Evolutionary conservation across 1,139 yeast species (phyloP).

Genomic region (Schwanniomyces etchellsii): DNA sequence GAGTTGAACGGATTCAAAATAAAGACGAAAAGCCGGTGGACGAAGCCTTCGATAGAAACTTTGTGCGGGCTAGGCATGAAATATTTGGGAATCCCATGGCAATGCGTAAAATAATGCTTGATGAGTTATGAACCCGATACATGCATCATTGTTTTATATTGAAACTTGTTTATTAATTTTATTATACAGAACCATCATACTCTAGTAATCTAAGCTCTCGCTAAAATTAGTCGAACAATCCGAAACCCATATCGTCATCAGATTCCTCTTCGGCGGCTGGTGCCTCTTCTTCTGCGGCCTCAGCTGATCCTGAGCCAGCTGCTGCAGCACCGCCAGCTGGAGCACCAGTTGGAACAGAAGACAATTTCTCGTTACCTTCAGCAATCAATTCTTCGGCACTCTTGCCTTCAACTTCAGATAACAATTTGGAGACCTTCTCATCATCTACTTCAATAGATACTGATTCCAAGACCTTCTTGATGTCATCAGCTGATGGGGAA

Average conservation of each 20-base stretch:
- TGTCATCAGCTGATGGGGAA: constrained; percentile 88
- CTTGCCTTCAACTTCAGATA: constrained; percentile 94
- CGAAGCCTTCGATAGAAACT: constrained; percentile 34
- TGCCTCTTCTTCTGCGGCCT: constrained; percentile 63
- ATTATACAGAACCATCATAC: constrained; percentile 5
- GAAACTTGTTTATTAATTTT: constrained; percentile 1
- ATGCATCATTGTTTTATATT: not conserved
- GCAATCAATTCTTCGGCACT: constrained; percentile 86
- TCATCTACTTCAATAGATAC: constrained; percentile 97
- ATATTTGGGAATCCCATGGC: constrained; percentile 82
- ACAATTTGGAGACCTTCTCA: constrained; percentile 76
- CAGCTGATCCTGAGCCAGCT: constrained; percentile 53
- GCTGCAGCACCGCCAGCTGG: constrained; percentile 63
- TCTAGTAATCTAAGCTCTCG: constrained; percentile 3
- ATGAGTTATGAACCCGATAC: constrained; percentile 37
- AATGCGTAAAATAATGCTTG: constrained; percentile 48
- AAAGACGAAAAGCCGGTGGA: constrained; percentile 25
- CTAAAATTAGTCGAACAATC: constrained; percentile 44
- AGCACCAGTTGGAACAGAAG: constrained; percentile 97
- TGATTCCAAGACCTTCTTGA: constrained; percentile 82
- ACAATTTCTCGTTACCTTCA: constrained; percentile 92
- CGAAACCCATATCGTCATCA: constrained; percentile 48
- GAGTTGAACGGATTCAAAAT: constrained; percentile 22
- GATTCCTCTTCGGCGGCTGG: constrained; percentile 68
- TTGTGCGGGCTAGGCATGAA: constrained; percentile 58